Percentiles rank a stretch among this genome's conserved stretches.
Conservation (phyloP, 1,284 basidiomycete genomes). For the Puccinia horiana region DNA sequence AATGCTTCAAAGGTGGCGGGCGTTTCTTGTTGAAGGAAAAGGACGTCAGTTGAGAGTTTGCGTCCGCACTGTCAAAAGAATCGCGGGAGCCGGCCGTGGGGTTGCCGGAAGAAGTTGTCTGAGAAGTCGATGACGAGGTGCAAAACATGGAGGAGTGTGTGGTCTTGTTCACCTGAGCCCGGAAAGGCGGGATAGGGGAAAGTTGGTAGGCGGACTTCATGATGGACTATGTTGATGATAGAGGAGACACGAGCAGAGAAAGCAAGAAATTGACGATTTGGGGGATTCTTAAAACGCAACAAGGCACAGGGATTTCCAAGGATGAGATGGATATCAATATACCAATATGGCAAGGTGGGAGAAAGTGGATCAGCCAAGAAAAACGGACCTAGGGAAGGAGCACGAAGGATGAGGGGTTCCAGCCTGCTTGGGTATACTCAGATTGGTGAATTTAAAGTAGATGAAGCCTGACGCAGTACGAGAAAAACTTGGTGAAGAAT, state of each 20-base stretch:
- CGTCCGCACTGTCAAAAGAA: background rate
- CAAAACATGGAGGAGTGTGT: background rate
- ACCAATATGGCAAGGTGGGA: background rate
- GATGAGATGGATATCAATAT: background rate
- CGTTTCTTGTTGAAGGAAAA: constrained; percentile 31
- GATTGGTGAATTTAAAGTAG: constrained; percentile 16
- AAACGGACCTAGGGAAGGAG: constrained; percentile 20
- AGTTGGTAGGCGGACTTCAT: constrained; percentile 45
- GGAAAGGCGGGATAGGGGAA: constrained; percentile 40
- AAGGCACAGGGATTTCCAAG: background rate
- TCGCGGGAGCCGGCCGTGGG: background rate
- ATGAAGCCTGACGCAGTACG: background rate
- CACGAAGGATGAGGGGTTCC: background rate
- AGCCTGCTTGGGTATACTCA: constrained; percentile 10
- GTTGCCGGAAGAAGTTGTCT: background rate
- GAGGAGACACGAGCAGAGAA: background rate
- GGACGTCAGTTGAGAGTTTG: constrained; percentile 11
- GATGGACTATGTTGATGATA: constrained; percentile 14
- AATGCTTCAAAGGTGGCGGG: constrained; percentile 5
- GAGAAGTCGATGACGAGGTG: background rate
- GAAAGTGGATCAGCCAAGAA: background rate
- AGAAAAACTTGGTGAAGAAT: background rate
- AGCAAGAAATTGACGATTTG: constrained; percentile 11
- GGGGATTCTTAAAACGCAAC: background rate
- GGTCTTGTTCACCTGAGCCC: background rate